These are phyloP conservation scores for Yamadazyma kitorensis DNA, from an alignment of 805 yeast species.

Conservation along the genomic window DNA sequence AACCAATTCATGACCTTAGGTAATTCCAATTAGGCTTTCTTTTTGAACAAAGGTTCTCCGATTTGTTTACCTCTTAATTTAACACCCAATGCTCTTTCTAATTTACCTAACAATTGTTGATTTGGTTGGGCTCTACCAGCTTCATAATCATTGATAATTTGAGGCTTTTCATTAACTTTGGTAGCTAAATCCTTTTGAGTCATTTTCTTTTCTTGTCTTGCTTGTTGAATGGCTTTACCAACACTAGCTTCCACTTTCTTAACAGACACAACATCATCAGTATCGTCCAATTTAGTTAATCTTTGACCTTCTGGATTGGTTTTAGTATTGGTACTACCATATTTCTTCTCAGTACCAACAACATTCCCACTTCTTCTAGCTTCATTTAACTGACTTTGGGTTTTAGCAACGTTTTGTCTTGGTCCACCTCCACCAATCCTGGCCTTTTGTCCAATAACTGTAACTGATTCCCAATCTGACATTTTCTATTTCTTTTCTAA, in stretches of 20 bases:
- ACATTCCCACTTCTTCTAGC: conserved; percentile 93
- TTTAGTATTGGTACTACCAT: conserved; percentile 56
- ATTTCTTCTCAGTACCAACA: conserved; percentile 90
- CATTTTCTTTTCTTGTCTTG: conserved; percentile 81
- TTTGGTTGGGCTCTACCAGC: conserved; percentile 95
- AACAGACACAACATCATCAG: conserved; percentile 90
- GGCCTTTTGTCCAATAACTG: conserved; percentile 85
- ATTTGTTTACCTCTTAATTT: conserved; percentile 95
- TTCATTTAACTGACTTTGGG: conserved; percentile 77
- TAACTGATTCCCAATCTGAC: conserved; percentile 90
- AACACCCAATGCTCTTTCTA: conserved; percentile 92
- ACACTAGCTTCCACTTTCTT: conserved; percentile 81
- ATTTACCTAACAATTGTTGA: conserved; percentile 88
- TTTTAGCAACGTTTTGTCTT: conserved; percentile 76
- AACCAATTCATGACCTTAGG: too few species aligned
- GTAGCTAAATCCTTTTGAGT: conserved; percentile 98
- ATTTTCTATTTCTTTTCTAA: too few species aligned
- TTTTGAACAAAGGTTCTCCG: conserved; percentile 77
- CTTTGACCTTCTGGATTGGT: conserved; percentile 91
- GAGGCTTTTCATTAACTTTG: conserved; percentile 92
- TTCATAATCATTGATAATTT: conserved; percentile 92
- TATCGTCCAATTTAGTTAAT: conserved; percentile 87
- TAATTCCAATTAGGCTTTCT: conserved; percentile 47
- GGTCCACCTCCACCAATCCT: conserved; percentile 89
- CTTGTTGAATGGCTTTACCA: conserved; percentile 83